Evolutionary conservation across 1,284 basidiomycete species (phyloP), one percentile per base, ranked within the genome.

Genomic region (Dichomitus squalens): DNA sequence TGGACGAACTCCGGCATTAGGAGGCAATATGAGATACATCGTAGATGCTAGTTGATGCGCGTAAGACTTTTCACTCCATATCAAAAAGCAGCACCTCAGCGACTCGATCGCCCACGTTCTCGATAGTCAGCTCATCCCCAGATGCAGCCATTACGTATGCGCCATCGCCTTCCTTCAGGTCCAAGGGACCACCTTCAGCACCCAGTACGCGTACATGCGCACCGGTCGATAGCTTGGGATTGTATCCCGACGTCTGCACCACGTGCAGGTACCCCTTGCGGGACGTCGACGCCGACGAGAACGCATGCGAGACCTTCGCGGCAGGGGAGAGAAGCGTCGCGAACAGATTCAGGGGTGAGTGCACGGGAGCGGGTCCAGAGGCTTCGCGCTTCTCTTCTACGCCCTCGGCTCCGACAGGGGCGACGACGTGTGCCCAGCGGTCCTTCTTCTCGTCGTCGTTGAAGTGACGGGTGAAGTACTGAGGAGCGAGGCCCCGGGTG

Each of bases 391-490:
- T 75, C 36, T 79, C 74, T 8, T 72, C 67, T 0, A 93, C 88
- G 1, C 80, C 86, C 4, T 38, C 47, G 9, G 46, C 46, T 12
- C 47, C 51, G 5, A 53, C 18, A 23, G 56, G 56, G 2, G 55
- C 35, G 27, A 57, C 56, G 34, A 57, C 25, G 40, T 44, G 51
- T 20, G 56, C 56, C 80, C 87, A 85, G 41, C 79, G 82, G 70
- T 93, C 84, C 61, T 73, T 78, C 78, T 96, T 96, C 68, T 92
- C 84, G n/a, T 78, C 87, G 68, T 95, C 92, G 16, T 84, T 75
- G 70, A 94, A 95, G 71, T 91, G 82, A n/a, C 92, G 86, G 12
- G 91, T 95, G 74, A 83, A 96, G 73, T 96, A 96, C 54, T 84
- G 81, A 0, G 94, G 93, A 27, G 73, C 72, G 16, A 92, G 80